phyloP scores from a whole-genome alignment of 2,329 filamentous ascomycete genomes.

The Colletotrichum endophyticum region DNA sequence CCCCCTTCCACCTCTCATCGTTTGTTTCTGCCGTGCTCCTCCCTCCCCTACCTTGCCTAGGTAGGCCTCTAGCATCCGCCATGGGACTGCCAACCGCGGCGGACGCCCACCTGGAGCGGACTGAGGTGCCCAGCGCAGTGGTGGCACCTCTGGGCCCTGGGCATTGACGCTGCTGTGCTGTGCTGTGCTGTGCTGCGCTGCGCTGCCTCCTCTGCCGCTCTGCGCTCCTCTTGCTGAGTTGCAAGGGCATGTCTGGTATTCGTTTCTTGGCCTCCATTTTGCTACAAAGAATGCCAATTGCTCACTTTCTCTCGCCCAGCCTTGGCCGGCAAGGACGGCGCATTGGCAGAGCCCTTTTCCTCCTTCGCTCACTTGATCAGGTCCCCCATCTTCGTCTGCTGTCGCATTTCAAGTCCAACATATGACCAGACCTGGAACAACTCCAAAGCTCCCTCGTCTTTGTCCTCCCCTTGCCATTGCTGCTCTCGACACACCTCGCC shows the following conservation, averaged over 20 bases:
- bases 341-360: constrained; percentile 1
- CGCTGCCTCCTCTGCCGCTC: background rate
- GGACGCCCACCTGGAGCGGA: background rate
- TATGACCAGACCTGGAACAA: background rate
- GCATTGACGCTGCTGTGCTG: background rate
- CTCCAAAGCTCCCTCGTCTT: background rate
- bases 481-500: background rate
- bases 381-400: background rate
- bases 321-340: constrained; percentile 21
- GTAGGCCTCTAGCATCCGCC: background rate
- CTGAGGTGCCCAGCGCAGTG: background rate
- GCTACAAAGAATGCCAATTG: constrained; percentile 9
- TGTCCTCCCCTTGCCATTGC: background rate
- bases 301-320: constrained; percentile 12
- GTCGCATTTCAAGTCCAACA: background rate
- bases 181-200: too few species aligned
- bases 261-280: constrained; percentile 15
- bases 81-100: background rate
- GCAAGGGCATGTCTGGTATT: background rate
- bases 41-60: background rate
- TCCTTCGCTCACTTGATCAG: background rate
- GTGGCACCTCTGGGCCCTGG: background rate
- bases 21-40: background rate
- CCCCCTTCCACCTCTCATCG: constrained; percentile 13
- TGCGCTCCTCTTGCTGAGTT: background rate